A percentile compares a stretch with the other conserved stretches of the same genome.
Evolutionary conservation across 208 protist species (phyloP).

Genomic region (Leishmania aethiopica): DNA sequence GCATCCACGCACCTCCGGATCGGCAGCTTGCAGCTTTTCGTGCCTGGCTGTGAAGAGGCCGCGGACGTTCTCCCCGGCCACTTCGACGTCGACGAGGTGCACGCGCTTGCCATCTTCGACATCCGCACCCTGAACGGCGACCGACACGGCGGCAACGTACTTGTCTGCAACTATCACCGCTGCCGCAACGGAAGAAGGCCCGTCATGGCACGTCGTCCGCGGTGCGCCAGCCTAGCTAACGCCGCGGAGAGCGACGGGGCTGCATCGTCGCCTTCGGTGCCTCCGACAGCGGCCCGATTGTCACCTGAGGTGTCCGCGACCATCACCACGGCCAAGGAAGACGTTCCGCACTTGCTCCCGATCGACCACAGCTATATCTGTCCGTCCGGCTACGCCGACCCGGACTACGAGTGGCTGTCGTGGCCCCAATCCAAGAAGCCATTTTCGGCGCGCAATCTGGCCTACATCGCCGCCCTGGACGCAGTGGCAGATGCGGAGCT

Average conservation of each 20-base stretch:
- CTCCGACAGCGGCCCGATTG: not conserved
- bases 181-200: not conserved
- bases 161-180: constrained; percentile 39
- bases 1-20: constrained; percentile 19
- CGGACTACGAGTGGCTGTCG: constrained; percentile 84
- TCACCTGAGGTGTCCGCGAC: not conserved
- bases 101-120: constrained; percentile 76
- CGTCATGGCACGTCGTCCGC: not conserved
- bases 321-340: not conserved
- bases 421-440: constrained; percentile 78
- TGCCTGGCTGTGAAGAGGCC: constrained; percentile 54
- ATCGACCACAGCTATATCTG: constrained; percentile 91
- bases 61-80: constrained; percentile 61
- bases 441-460: constrained; percentile 43
- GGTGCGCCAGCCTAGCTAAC: not conserved
- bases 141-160: constrained; percentile 78
- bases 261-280: not conserved
- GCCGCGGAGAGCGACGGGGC: not conserved
- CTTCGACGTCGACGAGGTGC: constrained; percentile 66
- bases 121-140: constrained; percentile 80
- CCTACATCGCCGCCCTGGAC: constrained; percentile 63
- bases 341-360: constrained; percentile 55
- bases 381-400: constrained; percentile 71
- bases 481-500: constrained; percentile 59
- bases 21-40: constrained; percentile 65